Base-by-base conservation (phyloP, 139 green algal species). In the Pleodorina starrii region DNA sequence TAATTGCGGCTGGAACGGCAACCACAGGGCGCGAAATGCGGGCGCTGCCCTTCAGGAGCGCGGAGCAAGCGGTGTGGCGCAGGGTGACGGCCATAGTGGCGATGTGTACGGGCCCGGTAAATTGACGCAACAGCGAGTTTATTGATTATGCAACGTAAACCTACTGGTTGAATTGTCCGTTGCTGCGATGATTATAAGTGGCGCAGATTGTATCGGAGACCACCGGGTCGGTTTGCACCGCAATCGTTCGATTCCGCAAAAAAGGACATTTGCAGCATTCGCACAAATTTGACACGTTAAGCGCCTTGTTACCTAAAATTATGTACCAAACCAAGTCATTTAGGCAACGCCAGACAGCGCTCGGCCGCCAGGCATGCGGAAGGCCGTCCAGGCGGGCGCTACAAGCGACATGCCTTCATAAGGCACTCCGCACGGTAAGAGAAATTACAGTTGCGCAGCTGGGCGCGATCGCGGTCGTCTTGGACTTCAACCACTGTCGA, bases 371-470 rank as follows among this genome's bases (percentile, higher is more conserved):
- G 42, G 42, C 63, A 27, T 73, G 9, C n/a, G n/a, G 54, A 36
- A 25, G 51, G 38, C 51, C 40, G 1, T 9, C 36, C 29, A 43
- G 60, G 36, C 50, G 50, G 25, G 54, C 48, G 48, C 76, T 84
- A 48, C 76, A 36, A 17, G 12, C 57, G 17, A n/a, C 48, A 21
- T 57, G 40, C 4, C 76, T 90, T 5, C 85, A 90, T 35, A 90
- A 90, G 43, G 85, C 85, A 19, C 85, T 90, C 42, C 79, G 40
- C 14, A 23, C 46, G 71, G 77, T 68, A 80, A 12, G 36, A 38
- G 72, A 57, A 51, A 80, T 57, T 73, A 69, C 23, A 69, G 5
- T 10, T 32, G 57, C 48, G n/a, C n/a, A n/a, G n/a, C 48, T 57
- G 48, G 10, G 32, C 17, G 32, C 17, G 35, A 51, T 35, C 51